Conservation (phyloP, 129 eudicot species). For the Flaveria bidentis region DNA sequence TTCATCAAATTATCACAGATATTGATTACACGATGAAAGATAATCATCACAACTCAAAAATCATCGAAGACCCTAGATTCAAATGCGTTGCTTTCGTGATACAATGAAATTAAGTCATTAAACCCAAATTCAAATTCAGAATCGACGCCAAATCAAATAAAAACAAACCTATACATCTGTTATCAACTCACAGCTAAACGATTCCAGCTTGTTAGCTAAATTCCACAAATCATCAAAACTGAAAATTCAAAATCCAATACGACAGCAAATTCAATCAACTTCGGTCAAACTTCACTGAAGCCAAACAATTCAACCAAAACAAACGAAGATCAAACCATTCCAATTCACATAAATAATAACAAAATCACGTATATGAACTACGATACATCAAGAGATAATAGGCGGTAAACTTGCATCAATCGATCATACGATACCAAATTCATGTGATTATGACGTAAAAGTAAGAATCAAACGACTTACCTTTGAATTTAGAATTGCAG, state of each 20-base stretch:
- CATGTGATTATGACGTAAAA: constrained; percentile 18
- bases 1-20: constrained; percentile 1
- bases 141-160: constrained; percentile 11
- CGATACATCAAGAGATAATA: constrained; percentile 5
- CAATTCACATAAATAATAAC: constrained; percentile 12
- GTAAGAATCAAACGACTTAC: constrained; percentile 19
- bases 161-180: constrained; percentile 16
- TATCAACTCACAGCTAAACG: constrained; percentile 18
- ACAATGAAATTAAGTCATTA: constrained; percentile 4
- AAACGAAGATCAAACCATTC: constrained; percentile 14
- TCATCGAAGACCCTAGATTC: constrained; percentile 7
- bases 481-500: constrained; percentile 12
- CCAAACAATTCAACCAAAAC: constrained; percentile 2
- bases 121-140: constrained; percentile 21
- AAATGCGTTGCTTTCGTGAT: constrained; percentile 9
- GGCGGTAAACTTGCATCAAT: constrained; percentile 7
- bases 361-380: background rate
- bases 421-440: constrained; percentile 17
- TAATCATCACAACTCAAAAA: background rate
- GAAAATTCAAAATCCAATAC: constrained; percentile 17
- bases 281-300: constrained; percentile 29
- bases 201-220: constrained; percentile 16
- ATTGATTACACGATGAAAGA: background rate
- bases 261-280: constrained; percentile 20
- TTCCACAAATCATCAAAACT: constrained; percentile 20